Evolutionary conservation across 495 filamentous ascomycete species (phyloP).

Genomic region (Cairneyella variabilis): DNA sequence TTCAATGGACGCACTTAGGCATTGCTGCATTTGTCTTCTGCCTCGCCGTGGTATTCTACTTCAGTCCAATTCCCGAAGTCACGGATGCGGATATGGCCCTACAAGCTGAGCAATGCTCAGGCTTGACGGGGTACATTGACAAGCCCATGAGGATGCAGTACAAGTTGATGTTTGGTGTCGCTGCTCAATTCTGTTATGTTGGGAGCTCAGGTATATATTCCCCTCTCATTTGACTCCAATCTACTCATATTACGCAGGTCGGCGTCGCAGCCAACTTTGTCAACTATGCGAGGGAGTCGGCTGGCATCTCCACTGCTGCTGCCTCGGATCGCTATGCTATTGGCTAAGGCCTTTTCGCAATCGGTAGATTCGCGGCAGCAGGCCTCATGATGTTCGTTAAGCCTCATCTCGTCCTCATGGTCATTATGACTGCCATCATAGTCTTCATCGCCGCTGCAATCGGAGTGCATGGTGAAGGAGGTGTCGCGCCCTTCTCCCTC

Average conservation of each 20-base stretch:
- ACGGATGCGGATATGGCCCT: constrained; percentile 62
- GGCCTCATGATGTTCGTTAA: constrained; percentile 46
- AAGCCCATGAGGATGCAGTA: constrained; percentile 58
- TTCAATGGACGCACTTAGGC: constrained; percentile 73
- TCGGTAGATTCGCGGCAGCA: constrained; percentile 60
- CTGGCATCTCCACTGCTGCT: constrained; percentile 27
- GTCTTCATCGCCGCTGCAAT: constrained; percentile 57
- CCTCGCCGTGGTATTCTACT: constrained; percentile 61
- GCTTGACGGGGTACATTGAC: constrained; percentile 22
- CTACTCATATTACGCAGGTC: constrained; percentile 27
- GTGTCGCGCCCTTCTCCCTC: constrained; percentile 57
- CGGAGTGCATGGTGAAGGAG: constrained; percentile 43
- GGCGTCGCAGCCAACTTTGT: constrained; percentile 34
- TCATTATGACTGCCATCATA: constrained; percentile 26
- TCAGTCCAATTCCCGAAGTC: constrained; percentile 66
- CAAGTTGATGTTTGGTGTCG: constrained; percentile 62
- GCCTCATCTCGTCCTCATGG: constrained; percentile 46
- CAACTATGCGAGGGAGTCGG: neutral
- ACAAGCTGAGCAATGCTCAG: neutral
- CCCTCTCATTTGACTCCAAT: neutral
- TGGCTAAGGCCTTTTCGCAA: constrained; percentile 62
- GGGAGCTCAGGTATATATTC: constrained; percentile 49
- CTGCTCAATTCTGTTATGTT: constrained; percentile 68
- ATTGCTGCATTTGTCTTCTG: constrained; percentile 66
- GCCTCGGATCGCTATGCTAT: constrained; percentile 35